These are phyloP conservation scores for Trypanosoma vivax DNA, from an alignment of 208 protist species.

Conservation along the genomic window DNA sequence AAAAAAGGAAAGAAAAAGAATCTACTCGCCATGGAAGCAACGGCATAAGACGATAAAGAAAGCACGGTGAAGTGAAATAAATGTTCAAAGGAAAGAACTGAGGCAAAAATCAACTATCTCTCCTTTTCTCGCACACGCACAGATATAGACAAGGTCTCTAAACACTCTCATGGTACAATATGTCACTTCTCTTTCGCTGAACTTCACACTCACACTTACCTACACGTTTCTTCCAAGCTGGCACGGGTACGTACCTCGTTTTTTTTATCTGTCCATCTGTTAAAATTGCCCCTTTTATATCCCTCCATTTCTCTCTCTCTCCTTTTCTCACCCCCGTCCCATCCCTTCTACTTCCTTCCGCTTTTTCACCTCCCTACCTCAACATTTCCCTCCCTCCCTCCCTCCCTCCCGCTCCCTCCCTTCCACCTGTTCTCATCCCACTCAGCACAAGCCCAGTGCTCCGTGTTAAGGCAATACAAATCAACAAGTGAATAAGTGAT, in stretches of 20 bases:
- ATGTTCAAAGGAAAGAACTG: too few relatives aligned
- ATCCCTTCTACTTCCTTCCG: too few relatives aligned
- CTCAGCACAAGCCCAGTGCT: too few relatives aligned
- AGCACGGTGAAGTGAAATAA: not conserved
- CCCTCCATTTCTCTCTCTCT: not conserved
- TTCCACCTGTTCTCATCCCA: not conserved
- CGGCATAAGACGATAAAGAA: not conserved
- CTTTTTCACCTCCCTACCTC: not conserved
- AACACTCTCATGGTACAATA: too few relatives aligned
- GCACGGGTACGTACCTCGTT: too few relatives aligned
- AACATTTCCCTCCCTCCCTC: not conserved
- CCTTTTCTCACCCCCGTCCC: not conserved
- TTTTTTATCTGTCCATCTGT: slow-evolving; percentile 1
- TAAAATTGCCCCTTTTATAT: slow-evolving; percentile 1
- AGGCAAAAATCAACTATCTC: too few relatives aligned
- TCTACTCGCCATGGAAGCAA: not conserved
- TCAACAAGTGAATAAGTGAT: too few relatives aligned
- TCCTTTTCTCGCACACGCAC: not conserved
- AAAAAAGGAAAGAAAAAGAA: slow-evolving; percentile 7
- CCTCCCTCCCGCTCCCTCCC: not conserved
- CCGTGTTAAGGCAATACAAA: too few relatives aligned
- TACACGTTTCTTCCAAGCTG: too few relatives aligned
- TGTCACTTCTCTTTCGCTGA: too few relatives aligned
- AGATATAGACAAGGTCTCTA: too few relatives aligned
- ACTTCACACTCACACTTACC: too few relatives aligned